Evolutionary conservation across 164 flowering plant genomes (phyloP), one percentile per base, ranked within the genome.

Genomic region (Magnolia sinica): DNA sequence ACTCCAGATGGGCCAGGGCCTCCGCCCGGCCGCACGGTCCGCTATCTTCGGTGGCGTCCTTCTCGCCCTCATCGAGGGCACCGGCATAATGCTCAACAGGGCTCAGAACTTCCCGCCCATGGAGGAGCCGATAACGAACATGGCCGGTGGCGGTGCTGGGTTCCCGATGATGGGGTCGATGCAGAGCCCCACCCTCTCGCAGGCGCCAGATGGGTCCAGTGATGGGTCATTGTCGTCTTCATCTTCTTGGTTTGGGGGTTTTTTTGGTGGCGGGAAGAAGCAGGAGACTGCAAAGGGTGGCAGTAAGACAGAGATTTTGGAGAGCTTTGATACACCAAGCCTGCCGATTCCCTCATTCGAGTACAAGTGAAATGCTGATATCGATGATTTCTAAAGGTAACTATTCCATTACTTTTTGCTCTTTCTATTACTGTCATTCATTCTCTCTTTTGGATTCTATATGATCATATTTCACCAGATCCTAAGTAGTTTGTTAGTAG

Each of bases 51-150:
- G 98, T 19, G 98, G 97, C 1, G 86, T 87, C 1, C 75, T 95
- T 0, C 82, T 95, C n/a, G 97, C 91, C 58, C 79, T 93, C 71
- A 91, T 93, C 50, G 97, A 95, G 78, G 98, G 98, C 1, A 94
- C 93, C 50, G 95, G 95, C 9, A 91, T 95, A 76, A 86, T 86
- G 90, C 65, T 93, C 5, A 91, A 89, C 68, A 87, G 83, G 77
- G 31, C 88, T 20, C 91, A 87, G 70, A 77, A 77, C 31, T 50
- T 84, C 18, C 90, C 91, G 2, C 80, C 87, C 11, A 82, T 88
- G 76, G 98, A 92, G 24, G 96, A 89, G 78, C 86, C 85, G 0
- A 18, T 78, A 29, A 58, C 72, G 0, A 72, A 64, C 73, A 71
- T 83, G 82, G 78, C 84, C 16, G 84, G 80, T n/a, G 76, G 55